Evolutionary conservation across 495 filamentous ascomycete species (phyloP), one percentile per base, ranked within the genome.

Genomic region (Penicillium taxi): DNA sequence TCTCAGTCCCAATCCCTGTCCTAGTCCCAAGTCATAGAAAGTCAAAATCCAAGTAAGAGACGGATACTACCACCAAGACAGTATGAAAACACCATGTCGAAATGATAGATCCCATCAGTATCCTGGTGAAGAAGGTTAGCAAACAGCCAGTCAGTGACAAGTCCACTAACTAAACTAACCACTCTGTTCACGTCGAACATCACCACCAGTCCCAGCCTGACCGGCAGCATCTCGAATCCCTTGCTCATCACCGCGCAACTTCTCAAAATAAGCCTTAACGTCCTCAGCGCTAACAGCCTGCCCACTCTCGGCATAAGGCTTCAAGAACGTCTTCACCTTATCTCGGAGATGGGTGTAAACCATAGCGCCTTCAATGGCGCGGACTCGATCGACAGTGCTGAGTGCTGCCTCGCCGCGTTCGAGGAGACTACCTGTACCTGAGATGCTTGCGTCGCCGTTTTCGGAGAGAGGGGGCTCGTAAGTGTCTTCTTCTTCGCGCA

Each of bases 351-450:
- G 79, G 48, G 95, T 95, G 58, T 96, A 98, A 9, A 84, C 86
- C 86, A 95, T 94, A 8, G 93, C 90, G 13, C 91, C 91, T 58
- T 98, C 89, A 44, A 98, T 95, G 3, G 91, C 91, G 13, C 80
- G 68, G 12, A 96, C 88, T 2, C 91, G 80, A 56, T 96, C 91
- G 13, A 98, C 77, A 43, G 83, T 89, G 56, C 76, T 85, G 18
- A 98, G 69, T 0, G 88, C 91, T 16, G 82, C 84, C 56, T 96
- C 90, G 25, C 90, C 91, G 13, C 85, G 81, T 17, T 96, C 88
- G 20, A 87, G 76, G 4, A 96, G 61, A 45, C 83, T 90, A 25
- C 82, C 83, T 0, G 75, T 76, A 20, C 75, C 76, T 1, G 68
- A 68, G 63, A 70, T 60, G 22, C 61, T 56, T 6, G 39, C 56